Conservation (phyloP, 1,284 basidiomycete species). For the Melanopsichium pennsylvanicum region DNA sequence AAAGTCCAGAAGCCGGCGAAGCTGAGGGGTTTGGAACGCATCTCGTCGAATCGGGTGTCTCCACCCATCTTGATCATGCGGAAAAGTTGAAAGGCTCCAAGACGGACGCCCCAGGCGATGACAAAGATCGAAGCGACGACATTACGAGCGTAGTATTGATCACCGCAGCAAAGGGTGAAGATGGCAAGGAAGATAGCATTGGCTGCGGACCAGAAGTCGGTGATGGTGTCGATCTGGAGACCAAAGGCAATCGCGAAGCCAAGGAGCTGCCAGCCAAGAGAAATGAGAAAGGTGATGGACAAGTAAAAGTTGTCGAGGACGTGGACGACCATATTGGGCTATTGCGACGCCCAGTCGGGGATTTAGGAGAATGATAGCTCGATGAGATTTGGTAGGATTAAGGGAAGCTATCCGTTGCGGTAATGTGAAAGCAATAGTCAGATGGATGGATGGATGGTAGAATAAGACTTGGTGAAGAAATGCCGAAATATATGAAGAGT, state of each 20-base stretch:
- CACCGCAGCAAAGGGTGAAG: slow-evolving; percentile 65
- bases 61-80: slow-evolving; percentile 62
- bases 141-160: slow-evolving; percentile 72
- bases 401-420: neutral
- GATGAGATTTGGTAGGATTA: neutral
- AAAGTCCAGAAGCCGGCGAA: slow-evolving; percentile 50
- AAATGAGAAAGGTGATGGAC: slow-evolving; percentile 74
- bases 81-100: slow-evolving; percentile 62
- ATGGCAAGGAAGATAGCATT: slow-evolving; percentile 63
- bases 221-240: slow-evolving; percentile 62
- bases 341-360: neutral
- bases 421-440: too few relatives aligned
- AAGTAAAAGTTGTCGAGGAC: slow-evolving; percentile 75
- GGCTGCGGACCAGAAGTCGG: slow-evolving; percentile 57
- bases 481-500: slow-evolving; percentile 8
- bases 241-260: slow-evolving; percentile 72
- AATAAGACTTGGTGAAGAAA: neutral
- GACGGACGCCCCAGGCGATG: slow-evolving; percentile 68
- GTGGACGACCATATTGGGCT: slow-evolving; percentile 33
- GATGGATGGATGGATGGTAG: neutral
- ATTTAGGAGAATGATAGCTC: too few relatives aligned
- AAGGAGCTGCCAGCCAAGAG: slow-evolving; percentile 73
- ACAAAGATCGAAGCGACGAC: slow-evolving; percentile 70
- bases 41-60: slow-evolving; percentile 62
- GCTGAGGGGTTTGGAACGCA: slow-evolving; percentile 52